Evolutionary conservation across 805 yeast genomes (phyloP).

Genomic region (Pichia californica): DNA sequence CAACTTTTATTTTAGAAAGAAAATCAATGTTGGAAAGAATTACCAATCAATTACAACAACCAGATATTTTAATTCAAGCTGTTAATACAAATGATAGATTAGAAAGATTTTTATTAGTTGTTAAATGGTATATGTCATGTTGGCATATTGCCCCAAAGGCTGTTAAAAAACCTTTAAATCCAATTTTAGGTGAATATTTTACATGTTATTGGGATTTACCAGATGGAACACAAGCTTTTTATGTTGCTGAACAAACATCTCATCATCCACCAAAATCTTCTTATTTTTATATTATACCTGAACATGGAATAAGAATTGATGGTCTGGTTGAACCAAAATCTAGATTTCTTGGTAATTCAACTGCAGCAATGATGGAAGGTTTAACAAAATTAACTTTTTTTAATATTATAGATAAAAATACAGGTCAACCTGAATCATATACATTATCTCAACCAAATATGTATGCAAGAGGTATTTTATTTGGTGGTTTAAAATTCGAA

Average conservation of each 20-base stretch:
- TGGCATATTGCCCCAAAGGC: slow-evolving; percentile 99
- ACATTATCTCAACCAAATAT: slow-evolving; percentile 91
- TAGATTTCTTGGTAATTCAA: slow-evolving; percentile 86
- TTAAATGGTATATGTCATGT: slow-evolving; percentile 86
- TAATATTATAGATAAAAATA: slow-evolving; percentile 42
- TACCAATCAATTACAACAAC: slow-evolving; percentile 80
- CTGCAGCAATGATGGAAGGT: slow-evolving; percentile 98
- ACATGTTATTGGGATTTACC: slow-evolving; percentile 90
- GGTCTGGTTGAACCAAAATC: slow-evolving; percentile 87
- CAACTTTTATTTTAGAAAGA: slow-evolving; percentile 91
- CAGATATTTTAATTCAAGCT: slow-evolving; percentile 67
- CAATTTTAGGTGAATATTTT: slow-evolving; percentile 87
- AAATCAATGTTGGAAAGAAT: slow-evolving; percentile 95
- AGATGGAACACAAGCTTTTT: slow-evolving; percentile 61
- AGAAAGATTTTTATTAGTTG: slow-evolving; percentile 65
- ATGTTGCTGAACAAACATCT: slow-evolving; percentile 89
- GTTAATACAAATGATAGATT: slow-evolving; percentile 51
- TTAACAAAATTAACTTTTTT: slow-evolving; percentile 62
- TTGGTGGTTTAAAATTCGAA: slow-evolving; percentile 86
- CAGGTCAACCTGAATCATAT: slow-evolving; percentile 56
- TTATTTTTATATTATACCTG: slow-evolving; percentile 83
- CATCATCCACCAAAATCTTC: slow-evolving; percentile 99
- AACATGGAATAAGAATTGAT: slow-evolving; percentile 73
- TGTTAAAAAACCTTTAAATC: slow-evolving; percentile 94
- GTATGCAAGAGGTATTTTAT: slow-evolving; percentile 87